phyloP scores from a whole-genome alignment of 768 basidiomycete genomes.

The Lactifluus hygrophoroides region DNA sequence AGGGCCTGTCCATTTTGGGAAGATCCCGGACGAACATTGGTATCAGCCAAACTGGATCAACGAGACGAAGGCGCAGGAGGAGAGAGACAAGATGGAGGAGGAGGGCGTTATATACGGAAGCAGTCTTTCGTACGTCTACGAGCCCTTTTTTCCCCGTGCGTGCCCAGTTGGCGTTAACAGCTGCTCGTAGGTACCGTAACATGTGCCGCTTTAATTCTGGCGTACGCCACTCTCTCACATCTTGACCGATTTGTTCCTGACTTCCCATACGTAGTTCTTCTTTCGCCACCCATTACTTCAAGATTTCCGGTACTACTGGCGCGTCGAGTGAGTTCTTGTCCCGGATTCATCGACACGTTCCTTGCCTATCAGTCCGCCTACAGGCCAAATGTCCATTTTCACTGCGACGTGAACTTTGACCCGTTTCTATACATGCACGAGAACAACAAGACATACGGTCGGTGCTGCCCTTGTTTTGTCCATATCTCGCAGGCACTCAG shows the following conservation, averaged over 20 bases:
- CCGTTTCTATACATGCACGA: conserved; percentile 76
- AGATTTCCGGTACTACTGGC: conserved; percentile 82
- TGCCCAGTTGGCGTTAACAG: neutral
- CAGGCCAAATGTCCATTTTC: conserved; percentile 71
- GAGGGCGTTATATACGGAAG: conserved; percentile 12
- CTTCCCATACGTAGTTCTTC: conserved; percentile 56
- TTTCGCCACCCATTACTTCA: conserved; percentile 71
- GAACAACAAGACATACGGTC: conserved; percentile 77
- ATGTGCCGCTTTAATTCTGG: conserved; percentile 50
- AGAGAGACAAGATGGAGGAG: conserved; percentile 34
- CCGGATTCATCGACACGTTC: neutral
- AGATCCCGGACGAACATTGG: conserved; percentile 38
- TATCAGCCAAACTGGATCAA: conserved; percentile 45
- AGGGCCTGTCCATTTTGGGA: conserved; percentile 32
- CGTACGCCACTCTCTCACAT: conserved; percentile 7
- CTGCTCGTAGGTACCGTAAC: conserved; percentile 33
- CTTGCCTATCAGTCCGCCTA: neutral
- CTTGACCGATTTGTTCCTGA: neutral
- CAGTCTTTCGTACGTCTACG: conserved; percentile 9
- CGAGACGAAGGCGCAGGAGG: conserved; percentile 37
- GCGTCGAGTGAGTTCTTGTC: conserved; percentile 58
- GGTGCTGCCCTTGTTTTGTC: neutral
- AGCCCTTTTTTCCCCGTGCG: neutral
- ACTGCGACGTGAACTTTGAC: conserved; percentile 59
- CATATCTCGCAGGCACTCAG: neutral